Conservation (phyloP, 352 stramenopile species). For the Globisporangium emineosum region DNA sequence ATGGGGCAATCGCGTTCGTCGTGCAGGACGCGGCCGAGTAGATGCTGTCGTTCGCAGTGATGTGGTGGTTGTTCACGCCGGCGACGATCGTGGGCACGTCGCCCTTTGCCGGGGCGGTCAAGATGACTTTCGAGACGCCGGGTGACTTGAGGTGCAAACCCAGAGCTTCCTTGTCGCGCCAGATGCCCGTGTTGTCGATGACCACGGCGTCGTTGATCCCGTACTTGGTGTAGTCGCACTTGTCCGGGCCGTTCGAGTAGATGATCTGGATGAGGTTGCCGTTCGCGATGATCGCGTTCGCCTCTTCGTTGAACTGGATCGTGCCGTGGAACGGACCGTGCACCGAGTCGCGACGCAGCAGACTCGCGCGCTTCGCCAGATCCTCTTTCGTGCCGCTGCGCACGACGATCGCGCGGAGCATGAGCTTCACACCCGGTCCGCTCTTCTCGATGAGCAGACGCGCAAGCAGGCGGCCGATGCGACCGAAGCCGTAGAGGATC, state of each 20-base stretch:
- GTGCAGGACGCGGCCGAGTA: conserved; percentile 83
- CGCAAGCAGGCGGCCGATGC: conserved; percentile 79
- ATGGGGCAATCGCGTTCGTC: conserved; percentile 83
- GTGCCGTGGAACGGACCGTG: conserved; percentile 81
- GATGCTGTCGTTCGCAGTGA: conserved; percentile 54
- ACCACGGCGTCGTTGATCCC: conserved; percentile 86
- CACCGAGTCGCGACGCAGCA: conserved; percentile 85
- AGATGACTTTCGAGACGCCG: conserved; percentile 76
- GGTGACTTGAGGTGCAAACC: conserved; percentile 73
- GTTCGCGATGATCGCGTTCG: conserved; percentile 85
- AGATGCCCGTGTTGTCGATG: conserved; percentile 88
- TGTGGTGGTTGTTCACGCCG: conserved; percentile 74
- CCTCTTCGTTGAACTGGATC: conserved; percentile 82
- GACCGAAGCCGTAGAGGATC: conserved; percentile 86
- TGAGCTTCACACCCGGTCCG: conserved; percentile 80
- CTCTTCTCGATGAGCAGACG: conserved; percentile 84
- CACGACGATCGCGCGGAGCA: conserved; percentile 87
- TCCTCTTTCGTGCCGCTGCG: conserved; percentile 83
- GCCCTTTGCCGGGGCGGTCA: conserved; percentile 77
- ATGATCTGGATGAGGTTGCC: conserved; percentile 89
- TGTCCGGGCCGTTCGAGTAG: conserved; percentile 77
- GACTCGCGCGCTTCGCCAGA: conserved; percentile 74
- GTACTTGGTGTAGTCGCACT: conserved; percentile 87
- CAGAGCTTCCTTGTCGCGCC: conserved; percentile 64
- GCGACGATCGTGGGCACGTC: conserved; percentile 75